Conservation (phyloP, 179 eudicot species). For the Patellifolia procumbens region DNA sequence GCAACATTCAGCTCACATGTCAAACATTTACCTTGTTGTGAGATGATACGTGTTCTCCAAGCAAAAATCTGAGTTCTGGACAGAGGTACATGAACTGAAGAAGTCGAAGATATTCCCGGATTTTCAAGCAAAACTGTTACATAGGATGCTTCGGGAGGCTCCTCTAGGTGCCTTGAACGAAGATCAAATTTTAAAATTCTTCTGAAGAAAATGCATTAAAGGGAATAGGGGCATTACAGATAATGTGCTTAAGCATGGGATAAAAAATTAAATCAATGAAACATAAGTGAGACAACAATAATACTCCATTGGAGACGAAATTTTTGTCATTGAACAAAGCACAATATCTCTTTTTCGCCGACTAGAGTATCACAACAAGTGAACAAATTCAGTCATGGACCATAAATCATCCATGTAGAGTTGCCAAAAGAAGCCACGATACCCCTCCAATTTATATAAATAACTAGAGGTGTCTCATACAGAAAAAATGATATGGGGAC, state of each 20-base stretch:
- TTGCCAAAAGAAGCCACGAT: not conserved
- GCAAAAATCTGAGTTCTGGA: constrained; percentile 65
- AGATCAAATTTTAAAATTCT: constrained; percentile 5
- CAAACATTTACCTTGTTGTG: constrained; percentile 55
- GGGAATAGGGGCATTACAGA: not conserved
- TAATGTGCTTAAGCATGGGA: constrained; percentile 1
- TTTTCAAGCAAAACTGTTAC: constrained; percentile 66
- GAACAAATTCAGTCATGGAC: constrained; percentile 5
- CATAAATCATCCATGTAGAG: not conserved
- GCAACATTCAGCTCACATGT: not conserved
- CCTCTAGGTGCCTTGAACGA: constrained; percentile 41
- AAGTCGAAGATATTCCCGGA: constrained; percentile 62
- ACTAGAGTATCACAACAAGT: not conserved
- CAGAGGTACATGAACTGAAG: constrained; percentile 63
- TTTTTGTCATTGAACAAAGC: not conserved
- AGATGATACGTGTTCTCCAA: constrained; percentile 88
- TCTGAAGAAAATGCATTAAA: not conserved
- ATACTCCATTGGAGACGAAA: not conserved
- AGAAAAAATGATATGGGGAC: constrained; percentile 8
- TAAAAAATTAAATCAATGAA: constrained; percentile 8
- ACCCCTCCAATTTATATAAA: not conserved
- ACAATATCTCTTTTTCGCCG: not conserved
- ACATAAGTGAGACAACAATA: not conserved
- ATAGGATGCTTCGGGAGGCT: constrained; percentile 52
- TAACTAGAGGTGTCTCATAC: not conserved